Conservation (phyloP, 2,329 filamentous ascomycete genomes). For the Pseudofabraea citricarpa region DNA sequence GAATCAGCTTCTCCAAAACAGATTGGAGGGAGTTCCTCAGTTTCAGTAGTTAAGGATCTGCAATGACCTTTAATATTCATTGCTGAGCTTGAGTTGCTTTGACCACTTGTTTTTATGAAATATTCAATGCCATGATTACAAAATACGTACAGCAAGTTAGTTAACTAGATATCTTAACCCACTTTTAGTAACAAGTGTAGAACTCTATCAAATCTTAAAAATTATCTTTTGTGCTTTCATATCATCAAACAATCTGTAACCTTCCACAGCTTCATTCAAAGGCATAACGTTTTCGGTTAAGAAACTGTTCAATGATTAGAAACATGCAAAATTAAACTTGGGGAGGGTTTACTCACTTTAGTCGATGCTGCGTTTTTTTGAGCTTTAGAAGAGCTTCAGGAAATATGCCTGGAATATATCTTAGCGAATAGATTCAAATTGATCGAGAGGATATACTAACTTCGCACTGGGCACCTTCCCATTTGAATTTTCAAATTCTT, state of each 20-base stretch:
- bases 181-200: no score
- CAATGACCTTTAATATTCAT: no score
- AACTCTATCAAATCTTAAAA: no score
- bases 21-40: not conserved
- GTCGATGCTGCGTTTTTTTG: slow-evolving; percentile 56
- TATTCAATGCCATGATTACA: no score
- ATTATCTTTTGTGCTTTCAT: slow-evolving; percentile 69
- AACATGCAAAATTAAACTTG: not conserved
- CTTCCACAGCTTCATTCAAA: slow-evolving; percentile 56
- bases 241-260: slow-evolving; percentile 63
- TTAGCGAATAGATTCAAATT: no score
- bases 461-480: slow-evolving; percentile 69
- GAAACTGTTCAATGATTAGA: slow-evolving; percentile 44
- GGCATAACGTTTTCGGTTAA: slow-evolving; percentile 72
- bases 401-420: slow-evolving; percentile 1
- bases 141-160: no score
- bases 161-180: no score
- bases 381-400: slow-evolving; percentile 57
- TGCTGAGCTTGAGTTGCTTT: no score
- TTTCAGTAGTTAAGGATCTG: no score
- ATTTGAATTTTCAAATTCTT: slow-evolving; percentile 73
- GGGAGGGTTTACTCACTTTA: slow-evolving; percentile 44
- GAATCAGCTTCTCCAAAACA: no score
- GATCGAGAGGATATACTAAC: not conserved
- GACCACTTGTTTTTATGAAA: no score